Conservation (phyloP, 2,329 filamentous ascomycete genomes). For the Sporothrix luriei region DNA sequence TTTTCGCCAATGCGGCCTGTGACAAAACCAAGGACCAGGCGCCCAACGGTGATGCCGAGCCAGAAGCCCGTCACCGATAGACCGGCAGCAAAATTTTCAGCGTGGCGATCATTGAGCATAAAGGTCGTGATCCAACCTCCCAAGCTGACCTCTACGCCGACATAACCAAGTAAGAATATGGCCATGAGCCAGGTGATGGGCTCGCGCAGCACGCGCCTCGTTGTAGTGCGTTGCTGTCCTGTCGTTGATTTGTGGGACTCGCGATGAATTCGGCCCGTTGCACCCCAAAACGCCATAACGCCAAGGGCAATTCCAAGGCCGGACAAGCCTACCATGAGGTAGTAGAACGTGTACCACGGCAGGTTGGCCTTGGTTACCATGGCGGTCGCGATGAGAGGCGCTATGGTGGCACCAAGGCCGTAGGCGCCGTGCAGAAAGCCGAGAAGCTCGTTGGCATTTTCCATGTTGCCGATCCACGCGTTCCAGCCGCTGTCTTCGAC, state of each 20-base stretch:
- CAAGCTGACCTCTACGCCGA: constrained; percentile 69
- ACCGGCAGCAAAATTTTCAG: constrained; percentile 69
- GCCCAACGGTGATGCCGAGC: constrained; percentile 76
- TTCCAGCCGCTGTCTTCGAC: constrained; percentile 64
- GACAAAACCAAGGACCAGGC: constrained; percentile 73
- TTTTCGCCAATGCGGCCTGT: constrained; percentile 76
- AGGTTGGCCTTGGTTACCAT: constrained; percentile 66
- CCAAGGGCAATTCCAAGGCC: constrained; percentile 58
- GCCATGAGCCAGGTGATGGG: constrained; percentile 72
- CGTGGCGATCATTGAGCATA: constrained; percentile 77
- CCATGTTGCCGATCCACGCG: constrained; percentile 69
- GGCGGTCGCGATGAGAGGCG: constrained; percentile 70
- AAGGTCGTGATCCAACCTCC: constrained; percentile 79
- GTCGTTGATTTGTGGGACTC: constrained; percentile 41
- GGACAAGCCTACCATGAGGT: constrained; percentile 67
- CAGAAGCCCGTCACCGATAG: constrained; percentile 81
- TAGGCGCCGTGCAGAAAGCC: constrained; percentile 74
- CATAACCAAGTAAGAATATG: constrained; percentile 75
- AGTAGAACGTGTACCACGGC: constrained; percentile 75
- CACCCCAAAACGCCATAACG: constrained; percentile 63
- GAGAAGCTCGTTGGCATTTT: constrained; percentile 70
- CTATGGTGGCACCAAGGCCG: constrained; percentile 69
- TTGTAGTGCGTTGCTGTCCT: constrained; percentile 50
- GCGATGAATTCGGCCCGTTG: constrained; percentile 61
- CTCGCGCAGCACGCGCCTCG: constrained; percentile 49